Base-by-base conservation (phyloP, 768 basidiomycete genomes). In the Mycena alexandri region DNA sequence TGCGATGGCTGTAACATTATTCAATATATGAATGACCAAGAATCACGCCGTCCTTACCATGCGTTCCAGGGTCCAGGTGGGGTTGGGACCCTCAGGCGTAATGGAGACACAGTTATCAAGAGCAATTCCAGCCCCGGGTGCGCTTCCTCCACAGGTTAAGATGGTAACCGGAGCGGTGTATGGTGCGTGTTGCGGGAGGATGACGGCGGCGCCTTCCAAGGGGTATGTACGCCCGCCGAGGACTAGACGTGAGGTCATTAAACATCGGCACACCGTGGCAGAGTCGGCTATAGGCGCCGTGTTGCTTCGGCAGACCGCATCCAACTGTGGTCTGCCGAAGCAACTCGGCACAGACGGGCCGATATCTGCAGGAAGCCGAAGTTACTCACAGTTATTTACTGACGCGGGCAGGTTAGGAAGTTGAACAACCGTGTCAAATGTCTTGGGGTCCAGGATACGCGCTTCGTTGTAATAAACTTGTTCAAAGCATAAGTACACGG, bases 381-480 rank as follows among this genome's bases (percentile, higher is more conserved):
- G 29, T 6, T 6, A 48, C 82, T 64, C 65, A 86, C 85, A 89
- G 71, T 91, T 87, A 68, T 88, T 89, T 46, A 94, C 93, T 1
- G 89, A 82, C 0, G 89, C 92, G 0, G 93, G 93, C 63, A 91
- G 87, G 71, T 93, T 92, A 13, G 93, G 93, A 6, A 93, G 77
- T 14, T 81, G 77, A 7, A 77, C 78, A 52, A 88, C 75, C 0
- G 93, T 93, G 24, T 81, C 77, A 68, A 94, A 93, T 1, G 86
- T 91, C 16, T 75, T 79, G 0, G 90, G 88, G 64, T 94, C 85
- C 22, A 94, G 81, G 65, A 94, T 87, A n/a, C 93, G 87, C 1
- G 93, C 93, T 75, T 94, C 90, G 67, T 94, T 94, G 79, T 89
- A 93, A 72, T 94, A 93, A 2, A 84, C 91, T 93, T 60, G 13